A percentile compares a stretch with the other conserved stretches of the same genome.
These are phyloP conservation scores for Pinus taeda DNA, from an alignment of 75 land plant species.

Conservation along the genomic window DNA sequence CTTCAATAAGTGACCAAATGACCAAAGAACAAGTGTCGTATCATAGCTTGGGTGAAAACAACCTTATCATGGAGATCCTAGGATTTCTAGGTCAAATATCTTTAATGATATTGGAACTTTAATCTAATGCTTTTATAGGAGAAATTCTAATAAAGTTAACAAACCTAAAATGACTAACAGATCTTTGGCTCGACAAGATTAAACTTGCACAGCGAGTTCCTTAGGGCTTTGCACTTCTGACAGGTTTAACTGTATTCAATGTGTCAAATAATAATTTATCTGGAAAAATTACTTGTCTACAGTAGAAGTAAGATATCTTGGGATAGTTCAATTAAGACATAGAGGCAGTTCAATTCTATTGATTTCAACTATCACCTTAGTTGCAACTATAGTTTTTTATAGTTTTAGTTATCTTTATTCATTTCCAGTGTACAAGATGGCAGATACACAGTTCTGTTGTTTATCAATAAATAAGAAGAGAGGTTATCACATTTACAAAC, in stretches of 20 bases:
- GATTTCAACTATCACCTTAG: slow-evolving; percentile 40
- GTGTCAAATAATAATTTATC: slow-evolving; percentile 48
- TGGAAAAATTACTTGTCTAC: slow-evolving; percentile 20
- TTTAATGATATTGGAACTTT: slow-evolving; percentile 26
- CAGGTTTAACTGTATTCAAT: slow-evolving; percentile 19
- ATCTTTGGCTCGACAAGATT: slow-evolving; percentile 43
- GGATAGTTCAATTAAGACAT: slow-evolving; percentile 11
- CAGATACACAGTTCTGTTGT: slow-evolving; percentile 12
- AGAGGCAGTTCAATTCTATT: slow-evolving; percentile 22
- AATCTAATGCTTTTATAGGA: slow-evolving; percentile 41
- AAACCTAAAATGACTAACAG: slow-evolving; percentile 22
- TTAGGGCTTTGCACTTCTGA: slow-evolving; percentile 13
- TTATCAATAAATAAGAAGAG: slow-evolving; percentile 22
- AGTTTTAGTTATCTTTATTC: slow-evolving; percentile 28
- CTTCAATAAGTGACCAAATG: too few relatives aligned
- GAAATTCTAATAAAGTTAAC: slow-evolving; percentile 41
- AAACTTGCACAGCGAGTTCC: slow-evolving; percentile 56
- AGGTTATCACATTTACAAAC: slow-evolving; percentile 44
- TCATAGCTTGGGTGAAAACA: neutral
- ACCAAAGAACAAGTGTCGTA: too few relatives aligned
- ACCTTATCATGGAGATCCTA: slow-evolving; percentile 29
- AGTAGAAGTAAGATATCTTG: neutral
- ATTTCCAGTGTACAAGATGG: slow-evolving; percentile 29
- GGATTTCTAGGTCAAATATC: slow-evolving; percentile 18
- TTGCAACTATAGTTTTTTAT: slow-evolving; percentile 33